Evolutionary conservation across 2,329 filamentous ascomycete species (phyloP), one percentile per base, ranked within the genome.

Genomic region (Fusarium cyanostomum): DNA sequence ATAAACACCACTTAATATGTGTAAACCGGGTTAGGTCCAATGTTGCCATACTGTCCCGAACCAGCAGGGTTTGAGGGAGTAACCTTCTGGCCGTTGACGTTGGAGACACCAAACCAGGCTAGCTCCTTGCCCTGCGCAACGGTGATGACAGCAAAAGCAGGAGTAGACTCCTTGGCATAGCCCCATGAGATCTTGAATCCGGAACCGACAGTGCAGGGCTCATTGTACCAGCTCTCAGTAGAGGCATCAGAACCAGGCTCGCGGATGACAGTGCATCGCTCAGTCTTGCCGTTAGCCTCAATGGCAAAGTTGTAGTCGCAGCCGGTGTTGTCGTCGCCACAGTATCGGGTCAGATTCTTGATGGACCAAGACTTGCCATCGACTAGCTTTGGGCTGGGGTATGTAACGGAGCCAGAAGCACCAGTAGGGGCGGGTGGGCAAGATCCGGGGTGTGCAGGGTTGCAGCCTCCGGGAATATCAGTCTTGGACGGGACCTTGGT

Each of bases 241-340:
- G 63, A 46, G 28, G 63, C 56, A 33, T 54, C 18, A 4, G 52
- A 41, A 1, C 63, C 64, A 15, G 63, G 59, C 28, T 43, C 49
- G 11, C 64, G 63, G 30, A 58, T 44, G 7, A 67, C 42, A 7
- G 63, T 62, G 41, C 63, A 67, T 37, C 45, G 38, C 35, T 67
- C 55, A 16, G 53, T 66, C 59, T 64, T 52, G 10, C 56, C 56
- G 13, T 64, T 42, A 1, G 51, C 63, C 43, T 59, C 43, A 9
- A 67, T 61, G 2, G 11, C 18, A 12, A 66, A 67, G 53, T 62
- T 64, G 37, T 67, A 67, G 41, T 67, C 63, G n/a, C 64, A 67
- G 12, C 56, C 56, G 6, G 31, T 21, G 8, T 52, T 57, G 4
- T 52, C 64, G n/a, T 52, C 56, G 3, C 28, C 50, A 11, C 64